Evolutionary conservation across 495 filamentous ascomycete genomes (phyloP).

Genomic region (Lophiostoma macrostomum): DNA sequence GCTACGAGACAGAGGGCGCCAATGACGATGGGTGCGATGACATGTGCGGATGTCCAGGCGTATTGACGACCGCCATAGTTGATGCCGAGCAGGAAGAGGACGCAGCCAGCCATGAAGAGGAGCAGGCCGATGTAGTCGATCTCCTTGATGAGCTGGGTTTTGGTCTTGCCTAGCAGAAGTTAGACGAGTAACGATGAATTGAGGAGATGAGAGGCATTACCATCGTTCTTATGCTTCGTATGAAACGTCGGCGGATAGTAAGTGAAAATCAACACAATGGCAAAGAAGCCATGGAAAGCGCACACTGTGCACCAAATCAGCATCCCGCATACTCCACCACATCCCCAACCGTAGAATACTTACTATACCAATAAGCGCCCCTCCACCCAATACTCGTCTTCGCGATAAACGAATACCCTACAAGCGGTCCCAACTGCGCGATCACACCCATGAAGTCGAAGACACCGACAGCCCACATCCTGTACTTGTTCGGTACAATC

Average conservation of each 20-base stretch:
- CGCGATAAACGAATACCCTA: constrained; percentile 11
- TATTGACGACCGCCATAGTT: constrained; percentile 13
- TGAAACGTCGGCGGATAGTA: constrained; percentile 10
- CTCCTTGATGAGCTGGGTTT: constrained; percentile 12
- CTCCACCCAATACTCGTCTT: constrained; percentile 17
- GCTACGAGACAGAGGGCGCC: constrained; percentile 10
- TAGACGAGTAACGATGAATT: not conserved
- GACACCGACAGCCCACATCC: constrained; percentile 5
- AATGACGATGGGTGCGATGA: constrained; percentile 15
- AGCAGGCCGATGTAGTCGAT: constrained; percentile 16
- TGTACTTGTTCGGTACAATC: constrained; percentile 12
- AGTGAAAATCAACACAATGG: constrained; percentile 10
- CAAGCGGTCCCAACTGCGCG: not conserved
- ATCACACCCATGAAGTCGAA: constrained; percentile 4
- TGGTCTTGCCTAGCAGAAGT: constrained; percentile 6
- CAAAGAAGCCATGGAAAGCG: constrained; percentile 11
- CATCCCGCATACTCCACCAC: too few species aligned
- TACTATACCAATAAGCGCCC: constrained; percentile 15
- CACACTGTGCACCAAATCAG: constrained; percentile 8
- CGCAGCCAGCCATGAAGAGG: constrained; percentile 10
- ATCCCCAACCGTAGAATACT: too few species aligned
- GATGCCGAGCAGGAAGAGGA: constrained; percentile 15
- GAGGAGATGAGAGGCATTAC: not conserved
- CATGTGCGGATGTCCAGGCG: constrained; percentile 8
- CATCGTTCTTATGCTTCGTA: constrained; percentile 8